A percentile compares a stretch with the other conserved stretches of the same genome.
Evolutionary conservation across 1,284 basidiomycete genomes (phyloP).

Genomic region (Sanghuangporus baumii): DNA sequence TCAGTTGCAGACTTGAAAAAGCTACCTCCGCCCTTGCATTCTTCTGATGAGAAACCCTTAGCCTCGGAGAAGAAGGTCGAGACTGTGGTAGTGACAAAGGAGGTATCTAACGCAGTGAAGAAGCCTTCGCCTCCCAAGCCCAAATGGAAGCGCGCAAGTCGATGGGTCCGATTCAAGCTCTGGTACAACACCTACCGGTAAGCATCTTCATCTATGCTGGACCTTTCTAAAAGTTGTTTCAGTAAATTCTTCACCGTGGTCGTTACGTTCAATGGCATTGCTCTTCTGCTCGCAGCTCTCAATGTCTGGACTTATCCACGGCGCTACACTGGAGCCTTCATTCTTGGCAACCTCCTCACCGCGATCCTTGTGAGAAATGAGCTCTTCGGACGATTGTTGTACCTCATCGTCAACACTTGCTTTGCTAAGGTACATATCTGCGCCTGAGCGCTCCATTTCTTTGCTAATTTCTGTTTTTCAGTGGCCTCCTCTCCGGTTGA

Average conservation of each 20-base stretch:
- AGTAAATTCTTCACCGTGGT: slow-evolving; percentile 60
- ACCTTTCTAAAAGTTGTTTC: slow-evolving; percentile 10
- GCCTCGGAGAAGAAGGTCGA: slow-evolving; percentile 16
- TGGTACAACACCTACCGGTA: slow-evolving; percentile 67
- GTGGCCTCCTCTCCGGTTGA: slow-evolving; percentile 62
- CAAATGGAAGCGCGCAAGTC: slow-evolving; percentile 27
- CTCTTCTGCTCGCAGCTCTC: slow-evolving; percentile 43
- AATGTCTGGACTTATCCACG: slow-evolving; percentile 55
- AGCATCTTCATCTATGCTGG: slow-evolving; percentile 16
- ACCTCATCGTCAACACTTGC: slow-evolving; percentile 31
- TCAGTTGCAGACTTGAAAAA: slow-evolving; percentile 15
- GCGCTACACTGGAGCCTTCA: slow-evolving; percentile 52
- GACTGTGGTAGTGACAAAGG: slow-evolving; percentile 14
- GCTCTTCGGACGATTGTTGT: slow-evolving; percentile 26
- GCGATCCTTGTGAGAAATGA: slow-evolving; percentile 53
- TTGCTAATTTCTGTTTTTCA: slow-evolving; percentile 24
- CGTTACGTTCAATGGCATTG: slow-evolving; percentile 44
- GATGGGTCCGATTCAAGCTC: slow-evolving; percentile 47
- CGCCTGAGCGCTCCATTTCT: background rate
- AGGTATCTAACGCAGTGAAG: slow-evolving; percentile 13
- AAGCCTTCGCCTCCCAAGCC: slow-evolving; percentile 19
- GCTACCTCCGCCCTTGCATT: slow-evolving; percentile 9
- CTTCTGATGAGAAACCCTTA: slow-evolving; percentile 22
- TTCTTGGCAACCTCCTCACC: slow-evolving; percentile 50
- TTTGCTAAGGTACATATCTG: slow-evolving; percentile 49